Base-by-base conservation (phyloP, 2,329 filamentous ascomycete species). In the Bipolaris zeicola region DNA sequence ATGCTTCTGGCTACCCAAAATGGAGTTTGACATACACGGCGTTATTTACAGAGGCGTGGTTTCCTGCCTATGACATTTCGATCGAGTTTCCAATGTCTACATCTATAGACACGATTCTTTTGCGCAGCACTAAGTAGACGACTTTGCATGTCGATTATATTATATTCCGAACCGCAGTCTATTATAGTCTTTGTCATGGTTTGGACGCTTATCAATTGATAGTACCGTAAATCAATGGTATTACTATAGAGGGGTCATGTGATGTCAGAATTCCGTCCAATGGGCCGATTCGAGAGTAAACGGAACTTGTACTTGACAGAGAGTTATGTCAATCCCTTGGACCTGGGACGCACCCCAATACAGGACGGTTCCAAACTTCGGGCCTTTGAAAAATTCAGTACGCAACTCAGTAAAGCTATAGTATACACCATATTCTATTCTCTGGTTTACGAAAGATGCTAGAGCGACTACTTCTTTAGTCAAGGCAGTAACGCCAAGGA, bases 71-170 rank as follows among this genome's bases (percentile, higher is more conserved):
- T 44, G 54, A 28, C 24, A 54, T 37, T 24, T 22, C 14, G 37
- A 39, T 46, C 33, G 33, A 46, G 18, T 45, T 52, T 52, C 50
- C 42, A 22, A 56, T 41, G n/a, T 39, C 39, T 51, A n/a, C 34
- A 49, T 18, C 28, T 38, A 34, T 14, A 33, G 11, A n/a, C 31
- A 22, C 31, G 11, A 8, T 41, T 39, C 18, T 20, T 49, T 37
- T 57, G 50, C 57, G 57, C 59, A 47, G 48, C 50, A 33, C 36
- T 45, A 34, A 55, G 50, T 57, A 52, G 38, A 62, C 33, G 46
- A 24, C 43, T 52, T 44, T 36, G 41, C 39, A 51, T 46, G 2
- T 24, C 11, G 5, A 8, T 16, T 24, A 24, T 14, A 24, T 20
- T 43, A 22, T 14, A 11, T 43, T 43, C 14, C 41, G n/a, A 28